Evolutionary conservation across 306 rosid genomes (phyloP), one percentile per base, ranked within the genome.

Genomic region (Sindora glabra): DNA sequence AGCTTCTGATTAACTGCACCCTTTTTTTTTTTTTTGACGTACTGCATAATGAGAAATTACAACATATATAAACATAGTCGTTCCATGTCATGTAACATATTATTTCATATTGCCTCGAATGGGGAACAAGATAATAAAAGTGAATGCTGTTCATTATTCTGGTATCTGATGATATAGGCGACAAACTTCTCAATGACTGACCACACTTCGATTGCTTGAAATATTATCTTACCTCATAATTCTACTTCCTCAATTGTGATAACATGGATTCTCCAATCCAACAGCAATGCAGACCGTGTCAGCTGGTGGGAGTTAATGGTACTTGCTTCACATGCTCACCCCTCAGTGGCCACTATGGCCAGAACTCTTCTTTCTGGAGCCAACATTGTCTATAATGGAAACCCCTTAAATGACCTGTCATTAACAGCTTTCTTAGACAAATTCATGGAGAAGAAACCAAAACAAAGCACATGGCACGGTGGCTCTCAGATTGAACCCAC

Each of bases 371-470:
- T 92, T 22, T 89, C 86, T 6, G 99, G 99, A 25, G 87, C 95
- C 34, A 86, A 89, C 69, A 89, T 92, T 19, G 81, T 92, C 45
- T 92, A 92, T 71, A 73, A 89, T 13, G 96, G 99, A 76, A 89
- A 92, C 69, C 99, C 99, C 0, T 65, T 92, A 34, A 70, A 80
- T 34, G 99, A 89, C 62, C 76, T 86, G 8, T 80, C 94, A 8
- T 78, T 89, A 4, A 34, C 97, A 44, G 96, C 99, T 71, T 92
- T 92, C 77, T 73, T 92, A 8, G 99, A 92, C 74, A 92, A 92
- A 69, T 86, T 92, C 70, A 89, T 92, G 99, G 99, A 92, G 82
- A 92, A 92, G 74, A 92, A 92, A 73, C 77, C 99, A 1, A 89
- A 89, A 67, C 52, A 81, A 59, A 89, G 74, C 56, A 40, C 89